Evolutionary conservation across 768 basidiomycete species (phyloP).

Genomic region (Calvatia gigantea): DNA sequence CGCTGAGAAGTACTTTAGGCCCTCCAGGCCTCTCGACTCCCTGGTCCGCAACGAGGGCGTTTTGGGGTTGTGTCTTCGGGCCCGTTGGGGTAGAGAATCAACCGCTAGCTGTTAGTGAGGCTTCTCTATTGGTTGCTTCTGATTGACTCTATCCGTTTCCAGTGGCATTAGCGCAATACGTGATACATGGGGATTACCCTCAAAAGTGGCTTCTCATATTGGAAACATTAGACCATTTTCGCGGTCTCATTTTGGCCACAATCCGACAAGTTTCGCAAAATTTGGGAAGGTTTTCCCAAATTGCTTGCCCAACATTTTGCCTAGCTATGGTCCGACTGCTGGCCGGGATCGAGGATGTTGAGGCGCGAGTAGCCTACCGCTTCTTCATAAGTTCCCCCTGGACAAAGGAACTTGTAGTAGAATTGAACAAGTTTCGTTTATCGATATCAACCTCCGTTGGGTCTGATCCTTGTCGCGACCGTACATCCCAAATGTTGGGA

Average conservation of each 20-base stretch:
- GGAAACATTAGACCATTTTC: conserved; percentile 55
- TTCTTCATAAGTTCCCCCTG: conserved; percentile 39
- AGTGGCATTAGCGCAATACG: conserved; percentile 21
- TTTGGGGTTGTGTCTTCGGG: conserved; percentile 2
- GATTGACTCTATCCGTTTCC: background rate
- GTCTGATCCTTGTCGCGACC: conserved; percentile 19
- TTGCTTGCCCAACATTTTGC: conserved; percentile 49
- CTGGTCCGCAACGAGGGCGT: background rate
- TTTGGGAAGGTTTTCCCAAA: conserved; percentile 47
- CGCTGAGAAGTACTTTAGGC: conserved; percentile 7
- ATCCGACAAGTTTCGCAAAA: conserved; percentile 40
- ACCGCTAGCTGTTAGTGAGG: background rate
- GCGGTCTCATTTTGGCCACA: conserved; percentile 45
- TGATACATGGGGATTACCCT: conserved; percentile 19
- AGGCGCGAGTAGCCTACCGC: conserved; percentile 4
- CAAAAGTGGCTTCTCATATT: conserved; percentile 35
- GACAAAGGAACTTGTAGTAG: conserved; percentile 40
- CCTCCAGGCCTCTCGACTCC: background rate
- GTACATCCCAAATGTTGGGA: conserved; percentile 29
- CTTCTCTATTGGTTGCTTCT: background rate
- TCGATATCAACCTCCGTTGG: background rate
- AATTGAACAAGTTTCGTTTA: conserved; percentile 29
- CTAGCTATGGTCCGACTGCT: conserved; percentile 38
- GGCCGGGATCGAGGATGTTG: background rate
- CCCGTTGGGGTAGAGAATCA: background rate